These are phyloP conservation scores for Harrya chromipes DNA, from an alignment of 768 basidiomycete species.

Conservation along the genomic window DNA sequence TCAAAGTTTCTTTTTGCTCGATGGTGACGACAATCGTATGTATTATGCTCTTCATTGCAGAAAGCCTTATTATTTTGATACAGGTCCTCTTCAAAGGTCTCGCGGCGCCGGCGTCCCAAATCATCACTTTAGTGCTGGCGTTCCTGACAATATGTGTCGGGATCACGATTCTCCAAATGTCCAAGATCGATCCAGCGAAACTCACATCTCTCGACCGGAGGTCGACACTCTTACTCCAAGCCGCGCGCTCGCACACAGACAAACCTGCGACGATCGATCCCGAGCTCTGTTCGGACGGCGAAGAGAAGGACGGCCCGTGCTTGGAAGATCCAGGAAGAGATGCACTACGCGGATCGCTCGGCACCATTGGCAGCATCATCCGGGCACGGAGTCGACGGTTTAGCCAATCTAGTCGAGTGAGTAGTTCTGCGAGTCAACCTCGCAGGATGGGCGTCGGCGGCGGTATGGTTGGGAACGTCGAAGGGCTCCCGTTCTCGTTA, in stretches of 20 bases:
- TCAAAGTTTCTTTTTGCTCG: conserved; percentile 75
- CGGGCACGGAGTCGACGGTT: conserved; percentile 55
- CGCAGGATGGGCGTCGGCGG: conserved; percentile 25
- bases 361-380: conserved; percentile 88
- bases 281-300: conserved; percentile 38
- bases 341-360: conserved; percentile 86
- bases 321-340: conserved; percentile 93
- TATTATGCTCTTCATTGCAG: conserved; percentile 6
- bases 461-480: conserved; percentile 27
- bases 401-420: conserved; percentile 44
- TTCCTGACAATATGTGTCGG: conserved; percentile 91
- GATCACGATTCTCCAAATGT: conserved; percentile 94
- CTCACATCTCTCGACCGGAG: conserved; percentile 82
- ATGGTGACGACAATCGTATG: conserved; percentile 79
- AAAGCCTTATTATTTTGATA: conserved; percentile 3
- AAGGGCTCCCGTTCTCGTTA: conserved; percentile 22
- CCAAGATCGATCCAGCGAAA: conserved; percentile 83
- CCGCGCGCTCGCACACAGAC: conserved; percentile 71
- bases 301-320: conserved; percentile 59
- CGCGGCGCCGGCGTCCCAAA: conserved; percentile 67
- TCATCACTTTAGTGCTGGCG: conserved; percentile 88
- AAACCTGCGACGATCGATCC: conserved; percentile 32
- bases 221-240: conserved; percentile 87
- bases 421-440: conserved; percentile 18
- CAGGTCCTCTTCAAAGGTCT: conserved; percentile 91